Base-by-base conservation (phyloP, 352 stramenopile species). In the Pythium periplocum region DNA sequence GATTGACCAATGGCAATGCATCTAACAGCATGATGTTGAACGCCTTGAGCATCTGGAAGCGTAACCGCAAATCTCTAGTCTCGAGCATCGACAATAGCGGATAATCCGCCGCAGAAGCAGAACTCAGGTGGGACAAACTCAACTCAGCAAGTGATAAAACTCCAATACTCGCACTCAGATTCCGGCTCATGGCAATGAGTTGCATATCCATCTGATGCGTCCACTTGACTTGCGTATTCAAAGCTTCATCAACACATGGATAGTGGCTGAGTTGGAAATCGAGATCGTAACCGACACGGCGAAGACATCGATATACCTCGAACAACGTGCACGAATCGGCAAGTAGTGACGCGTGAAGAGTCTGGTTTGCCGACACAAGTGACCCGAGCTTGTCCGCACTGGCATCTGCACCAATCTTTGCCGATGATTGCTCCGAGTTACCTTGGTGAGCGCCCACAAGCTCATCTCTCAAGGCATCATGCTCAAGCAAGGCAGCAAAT, bases 121-220 rank as follows among this genome's bases (percentile, higher is more conserved):
- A 44, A 34, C n/a, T 61, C 4, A 92, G 57, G 54, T 89, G 75
- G 44, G 75, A 89, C 33, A 74, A 69, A 45, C 78, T 88, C 26
- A 92, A 48, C 40, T 92, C 78, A 30, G 66, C 67, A 6, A 90
- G 56, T 10, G 68, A 78, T 0, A 90, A 62, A 10, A 92, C 60
- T 37, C 82, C 82, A 36, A 87, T 64, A 6, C 53, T 68, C 11
- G 68, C 61, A 37, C 78, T 81, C 12, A 83, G 39, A 26, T 70
- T 53, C 26, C 65, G 67, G 34, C 62, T 70, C 32, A 83, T 53
- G 10, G 63, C 54, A 44, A 92, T 77, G 34, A 92, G 56, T 51
- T 90, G 78, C 31, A 71, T 75, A 60, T 91, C 81, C 81, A 91
- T 91, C 26, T 69, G 63, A 48, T 83, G 64, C 11, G 76, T 86